Evolutionary conservation across 495 filamentous ascomycete species (phyloP).

Genomic region (Penicillium coprophilum): DNA sequence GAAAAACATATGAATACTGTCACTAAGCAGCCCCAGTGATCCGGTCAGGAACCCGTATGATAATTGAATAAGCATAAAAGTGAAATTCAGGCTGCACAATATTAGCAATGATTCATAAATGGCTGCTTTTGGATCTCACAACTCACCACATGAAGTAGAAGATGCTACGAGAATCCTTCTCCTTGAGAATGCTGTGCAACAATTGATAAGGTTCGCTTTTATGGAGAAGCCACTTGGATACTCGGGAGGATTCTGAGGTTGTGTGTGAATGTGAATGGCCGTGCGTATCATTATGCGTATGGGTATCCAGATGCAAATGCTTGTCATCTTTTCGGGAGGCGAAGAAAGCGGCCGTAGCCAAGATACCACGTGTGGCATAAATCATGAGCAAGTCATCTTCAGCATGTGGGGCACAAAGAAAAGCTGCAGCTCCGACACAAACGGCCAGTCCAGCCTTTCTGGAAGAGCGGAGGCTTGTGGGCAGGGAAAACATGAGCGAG

Average conservation of each 20-base stretch:
- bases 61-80: slow-evolving; percentile 92
- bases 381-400: slow-evolving; percentile 30
- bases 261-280: slow-evolving; percentile 42
- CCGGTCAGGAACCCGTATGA: slow-evolving; percentile 91
- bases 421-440: slow-evolving; percentile 29
- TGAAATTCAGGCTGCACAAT: slow-evolving; percentile 74
- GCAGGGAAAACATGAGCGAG: slow-evolving; percentile 29
- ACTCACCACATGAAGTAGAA: slow-evolving; percentile 93
- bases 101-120: slow-evolving; percentile 15
- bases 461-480: slow-evolving; percentile 29
- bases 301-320: slow-evolving; percentile 27
- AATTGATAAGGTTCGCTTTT: slow-evolving; percentile 69
- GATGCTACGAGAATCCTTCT: slow-evolving; percentile 92
- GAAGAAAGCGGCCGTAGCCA: slow-evolving; percentile 36
- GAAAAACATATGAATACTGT: slow-evolving; percentile 99
- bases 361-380: slow-evolving; percentile 33
- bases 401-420: slow-evolving; percentile 39
- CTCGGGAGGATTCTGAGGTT: slow-evolving; percentile 45
- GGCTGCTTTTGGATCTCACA: neutral
- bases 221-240: slow-evolving; percentile 66
- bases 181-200: slow-evolving; percentile 78
- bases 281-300: slow-evolving; percentile 37
- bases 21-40: slow-evolving; percentile 88
- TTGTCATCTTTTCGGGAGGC: slow-evolving; percentile 42
- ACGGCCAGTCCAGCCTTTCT: slow-evolving; percentile 40